Evolutionary conservation across 306 rosid genomes (phyloP).

Genomic region (Casuarina cunninghamiana): DNA sequence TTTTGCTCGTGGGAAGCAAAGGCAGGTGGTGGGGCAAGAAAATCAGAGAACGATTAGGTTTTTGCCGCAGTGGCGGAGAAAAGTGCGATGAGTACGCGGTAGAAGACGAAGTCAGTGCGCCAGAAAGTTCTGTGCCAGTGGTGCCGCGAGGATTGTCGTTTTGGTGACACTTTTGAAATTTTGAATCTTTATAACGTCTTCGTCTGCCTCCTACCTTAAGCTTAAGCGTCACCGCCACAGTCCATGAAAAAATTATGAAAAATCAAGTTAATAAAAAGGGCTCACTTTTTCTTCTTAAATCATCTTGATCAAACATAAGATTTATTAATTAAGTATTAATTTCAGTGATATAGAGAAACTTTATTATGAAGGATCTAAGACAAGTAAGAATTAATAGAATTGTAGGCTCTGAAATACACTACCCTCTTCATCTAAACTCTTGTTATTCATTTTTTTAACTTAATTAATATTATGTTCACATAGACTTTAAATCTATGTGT

Average conservation of each 20-base stretch:
- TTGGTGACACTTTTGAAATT: neutral
- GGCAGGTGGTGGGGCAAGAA: neutral
- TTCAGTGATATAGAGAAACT: no score
- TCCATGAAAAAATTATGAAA: neutral
- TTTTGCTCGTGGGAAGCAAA: neutral
- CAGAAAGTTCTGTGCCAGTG: neutral
- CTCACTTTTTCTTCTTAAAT: no score
- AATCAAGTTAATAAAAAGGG: no score
- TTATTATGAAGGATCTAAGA: no score
- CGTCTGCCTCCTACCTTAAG: constrained; percentile 12
- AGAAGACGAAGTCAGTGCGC: neutral
- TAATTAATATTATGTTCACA: no score
- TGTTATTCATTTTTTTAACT: no score
- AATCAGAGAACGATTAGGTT: neutral
- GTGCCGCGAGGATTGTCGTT: neutral
- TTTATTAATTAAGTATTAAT: no score
- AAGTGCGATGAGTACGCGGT: neutral
- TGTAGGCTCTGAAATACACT: no score
- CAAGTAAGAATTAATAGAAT: no score
- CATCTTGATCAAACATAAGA: no score
- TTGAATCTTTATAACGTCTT: constrained; percentile 21
- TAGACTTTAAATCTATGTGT: no score
- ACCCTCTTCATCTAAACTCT: no score
- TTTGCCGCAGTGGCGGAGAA: neutral
- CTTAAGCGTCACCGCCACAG: neutral